Conservation (phyloP, 306 rosid genomes). For the Castanopsis chinensis region DNA sequence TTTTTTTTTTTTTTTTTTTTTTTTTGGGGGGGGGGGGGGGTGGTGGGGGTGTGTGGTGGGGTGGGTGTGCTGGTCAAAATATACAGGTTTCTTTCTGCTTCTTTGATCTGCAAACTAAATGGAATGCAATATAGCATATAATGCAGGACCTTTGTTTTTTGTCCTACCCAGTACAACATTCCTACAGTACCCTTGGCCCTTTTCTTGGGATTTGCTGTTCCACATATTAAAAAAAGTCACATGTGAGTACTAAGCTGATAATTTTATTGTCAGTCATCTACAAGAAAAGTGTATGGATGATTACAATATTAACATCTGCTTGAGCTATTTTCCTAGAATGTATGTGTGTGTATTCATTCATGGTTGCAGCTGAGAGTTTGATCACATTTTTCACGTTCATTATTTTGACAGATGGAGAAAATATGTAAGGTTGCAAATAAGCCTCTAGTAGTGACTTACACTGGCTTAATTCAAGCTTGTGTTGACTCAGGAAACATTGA, state of each 20-base stretch:
- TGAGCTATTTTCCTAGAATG: background rate
- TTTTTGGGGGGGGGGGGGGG: too few species aligned
- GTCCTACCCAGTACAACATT: background rate
- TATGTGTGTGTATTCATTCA: slow-evolving; percentile 1
- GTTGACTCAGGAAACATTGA: slow-evolving; percentile 57
- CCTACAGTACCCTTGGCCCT: background rate
- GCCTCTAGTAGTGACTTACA: slow-evolving; percentile 93
- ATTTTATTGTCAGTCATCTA: background rate
- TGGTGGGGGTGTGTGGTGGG: too few species aligned
- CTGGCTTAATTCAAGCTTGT: slow-evolving; percentile 92
- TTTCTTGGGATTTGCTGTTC: background rate
- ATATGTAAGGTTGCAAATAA: slow-evolving; percentile 89
- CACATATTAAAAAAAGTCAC: background rate
- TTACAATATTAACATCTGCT: background rate
- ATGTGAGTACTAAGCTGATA: background rate
- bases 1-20: too few species aligned
- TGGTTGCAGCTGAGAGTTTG: slow-evolving; percentile 5
- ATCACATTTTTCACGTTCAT: slow-evolving; percentile 17
- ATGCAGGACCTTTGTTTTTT: background rate
- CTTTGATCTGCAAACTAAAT: too few species aligned
- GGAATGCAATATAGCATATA: background rate
- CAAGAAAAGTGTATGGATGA: background rate
- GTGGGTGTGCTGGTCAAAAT: too few species aligned
- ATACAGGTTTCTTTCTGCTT: too few species aligned
- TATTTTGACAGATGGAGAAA: slow-evolving; percentile 71